Conservation (phyloP, 495 filamentous ascomycete species). For the Mycothermus thermophilus region DNA sequence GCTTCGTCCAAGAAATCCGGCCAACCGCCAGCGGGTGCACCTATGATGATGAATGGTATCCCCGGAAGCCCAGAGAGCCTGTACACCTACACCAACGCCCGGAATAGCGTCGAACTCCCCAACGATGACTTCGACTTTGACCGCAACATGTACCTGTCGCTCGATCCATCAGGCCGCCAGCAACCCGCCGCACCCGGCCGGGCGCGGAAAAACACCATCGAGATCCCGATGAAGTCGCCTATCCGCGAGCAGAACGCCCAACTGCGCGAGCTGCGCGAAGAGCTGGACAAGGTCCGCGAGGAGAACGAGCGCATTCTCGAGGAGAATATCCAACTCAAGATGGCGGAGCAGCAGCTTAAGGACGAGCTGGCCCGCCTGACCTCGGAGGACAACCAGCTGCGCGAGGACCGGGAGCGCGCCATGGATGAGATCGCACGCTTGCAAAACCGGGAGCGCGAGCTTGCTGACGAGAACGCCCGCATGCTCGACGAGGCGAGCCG, state of each 20-base stretch:
- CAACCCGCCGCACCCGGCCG: conserved; percentile 35
- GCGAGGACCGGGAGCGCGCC: conserved; percentile 17
- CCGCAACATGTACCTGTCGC: conserved; percentile 58
- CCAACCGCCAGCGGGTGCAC: conserved; percentile 13
- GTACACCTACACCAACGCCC: conserved; percentile 42
- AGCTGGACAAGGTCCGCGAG: conserved; percentile 23
- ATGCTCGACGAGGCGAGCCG: too few relatives aligned
- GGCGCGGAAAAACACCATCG: conserved; percentile 24
- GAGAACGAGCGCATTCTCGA: conserved; percentile 27
- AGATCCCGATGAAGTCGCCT: conserved; percentile 33
- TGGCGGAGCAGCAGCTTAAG: conserved; percentile 8
- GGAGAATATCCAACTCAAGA: conserved; percentile 23
- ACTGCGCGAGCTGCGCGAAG: conserved; percentile 23
- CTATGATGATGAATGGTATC: conserved; percentile 36
- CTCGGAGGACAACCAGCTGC: conserved; percentile 15
- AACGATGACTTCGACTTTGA: conserved; percentile 51
- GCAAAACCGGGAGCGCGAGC: conserved; percentile 3
- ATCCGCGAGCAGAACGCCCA: conserved; percentile 31
- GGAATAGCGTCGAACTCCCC: conserved; percentile 34
- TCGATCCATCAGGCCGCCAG: too few relatives aligned
- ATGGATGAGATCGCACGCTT: conserved; percentile 19
- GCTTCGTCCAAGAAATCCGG: conserved; percentile 27
- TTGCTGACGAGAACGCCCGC: conserved; percentile 6
- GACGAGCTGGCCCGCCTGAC: neutral
- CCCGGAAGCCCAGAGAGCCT: conserved; percentile 58